Percentiles rank a stretch among this genome's conserved stretches.
These are phyloP conservation scores for Xylaria longipes DNA, from an alignment of 495 filamentous ascomycete genomes.

Conservation along the genomic window DNA sequence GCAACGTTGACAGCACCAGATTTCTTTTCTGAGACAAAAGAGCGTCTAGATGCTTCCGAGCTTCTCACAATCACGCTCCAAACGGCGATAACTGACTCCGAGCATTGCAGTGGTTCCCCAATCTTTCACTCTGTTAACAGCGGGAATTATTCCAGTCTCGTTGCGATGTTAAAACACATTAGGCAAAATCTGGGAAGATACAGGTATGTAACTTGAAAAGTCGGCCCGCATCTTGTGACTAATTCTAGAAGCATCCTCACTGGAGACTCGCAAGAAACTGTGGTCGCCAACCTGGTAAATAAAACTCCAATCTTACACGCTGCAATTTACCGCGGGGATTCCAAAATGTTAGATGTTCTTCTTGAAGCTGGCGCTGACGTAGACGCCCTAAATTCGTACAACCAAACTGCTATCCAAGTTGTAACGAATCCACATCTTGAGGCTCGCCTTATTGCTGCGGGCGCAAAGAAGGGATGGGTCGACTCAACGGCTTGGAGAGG, in stretches of 20 bases:
- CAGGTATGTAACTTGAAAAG: background rate
- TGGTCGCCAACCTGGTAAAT: background rate
- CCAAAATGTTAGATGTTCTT: background rate
- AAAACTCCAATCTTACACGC: background rate
- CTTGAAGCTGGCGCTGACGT: slow-evolving; percentile 1
- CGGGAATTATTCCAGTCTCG: background rate
- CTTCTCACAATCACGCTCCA: too few relatives aligned
- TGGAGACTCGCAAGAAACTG: background rate
- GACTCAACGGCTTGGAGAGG: background rate
- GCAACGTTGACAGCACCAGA: too few relatives aligned
- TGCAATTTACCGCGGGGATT: background rate
- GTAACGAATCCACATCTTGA: background rate
- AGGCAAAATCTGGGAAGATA: background rate
- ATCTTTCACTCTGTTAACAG: background rate
- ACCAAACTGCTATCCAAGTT: background rate
- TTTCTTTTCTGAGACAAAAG: too few relatives aligned
- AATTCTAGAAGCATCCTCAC: background rate
- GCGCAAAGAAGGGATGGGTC: background rate
- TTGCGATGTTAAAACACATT: background rate
- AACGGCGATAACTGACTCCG: too few relatives aligned
- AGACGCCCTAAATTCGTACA: background rate
- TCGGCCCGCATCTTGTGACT: background rate
- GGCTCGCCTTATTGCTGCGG: background rate
- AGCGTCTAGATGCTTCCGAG: too few relatives aligned
- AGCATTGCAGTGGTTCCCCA: too few relatives aligned